Percentiles rank a stretch among this genome's conserved stretches.
Evolutionary conservation across 1,284 basidiomycete species (phyloP).

Genomic region (Ceratobasidium sp.): DNA sequence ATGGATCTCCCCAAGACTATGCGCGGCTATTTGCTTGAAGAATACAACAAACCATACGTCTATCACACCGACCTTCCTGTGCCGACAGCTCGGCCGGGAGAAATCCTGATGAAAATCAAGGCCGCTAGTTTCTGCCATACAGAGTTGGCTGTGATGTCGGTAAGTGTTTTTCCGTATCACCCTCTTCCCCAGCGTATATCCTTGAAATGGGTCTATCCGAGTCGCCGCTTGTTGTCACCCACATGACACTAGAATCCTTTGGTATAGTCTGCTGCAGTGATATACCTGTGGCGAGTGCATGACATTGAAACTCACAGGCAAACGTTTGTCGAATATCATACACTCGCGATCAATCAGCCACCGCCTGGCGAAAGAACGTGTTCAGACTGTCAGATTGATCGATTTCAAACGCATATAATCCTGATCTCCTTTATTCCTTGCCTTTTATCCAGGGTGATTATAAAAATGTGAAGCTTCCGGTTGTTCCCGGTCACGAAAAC

Average conservation of each 20-base stretch:
- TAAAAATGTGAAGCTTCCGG: slow-evolving; percentile 21
- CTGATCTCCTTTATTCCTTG: not conserved
- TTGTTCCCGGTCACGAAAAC: slow-evolving; percentile 37
- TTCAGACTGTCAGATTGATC: too few relatives aligned
- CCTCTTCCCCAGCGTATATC: too few relatives aligned
- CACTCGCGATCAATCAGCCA: too few relatives aligned
- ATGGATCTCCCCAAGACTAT: slow-evolving; percentile 35
- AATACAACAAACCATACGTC: slow-evolving; percentile 41
- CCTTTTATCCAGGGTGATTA: slow-evolving; percentile 29
- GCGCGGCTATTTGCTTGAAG: slow-evolving; percentile 37
- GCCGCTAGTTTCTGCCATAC: slow-evolving; percentile 46
- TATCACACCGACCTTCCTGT: slow-evolving; percentile 39
- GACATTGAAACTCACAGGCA: too few relatives aligned
- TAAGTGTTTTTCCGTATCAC: not conserved
- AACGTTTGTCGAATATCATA: too few relatives aligned
- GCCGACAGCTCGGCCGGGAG: slow-evolving; percentile 46
- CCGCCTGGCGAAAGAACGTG: too few relatives aligned
- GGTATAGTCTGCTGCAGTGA: too few relatives aligned
- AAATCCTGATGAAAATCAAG: slow-evolving; percentile 53
- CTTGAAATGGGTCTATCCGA: too few relatives aligned
- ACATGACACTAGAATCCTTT: too few relatives aligned
- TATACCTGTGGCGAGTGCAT: too few relatives aligned
- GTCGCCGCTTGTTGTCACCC: too few relatives aligned
- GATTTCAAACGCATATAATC: not conserved
- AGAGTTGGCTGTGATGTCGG: slow-evolving; percentile 27